Evolutionary conservation across 1,139 yeast species (phyloP).

Genomic region (Pichia terricola): DNA sequence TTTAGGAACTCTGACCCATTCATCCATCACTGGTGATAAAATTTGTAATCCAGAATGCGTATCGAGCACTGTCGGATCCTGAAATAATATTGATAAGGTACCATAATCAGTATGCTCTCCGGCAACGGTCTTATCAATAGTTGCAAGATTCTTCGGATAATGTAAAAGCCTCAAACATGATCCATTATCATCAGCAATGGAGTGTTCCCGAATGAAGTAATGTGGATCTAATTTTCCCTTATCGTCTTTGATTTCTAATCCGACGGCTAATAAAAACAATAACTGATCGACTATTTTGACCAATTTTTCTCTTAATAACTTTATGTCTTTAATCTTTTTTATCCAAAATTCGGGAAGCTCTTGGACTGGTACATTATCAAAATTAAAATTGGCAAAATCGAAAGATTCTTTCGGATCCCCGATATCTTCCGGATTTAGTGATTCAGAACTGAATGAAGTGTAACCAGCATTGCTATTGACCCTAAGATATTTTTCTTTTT

Average conservation of each 20-base stretch:
- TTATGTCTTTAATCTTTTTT: conserved; percentile 25
- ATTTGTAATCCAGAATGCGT: conserved; percentile 44
- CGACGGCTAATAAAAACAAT: conserved; percentile 36
- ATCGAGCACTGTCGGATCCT: conserved; percentile 37
- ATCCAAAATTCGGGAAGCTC: conserved; percentile 36
- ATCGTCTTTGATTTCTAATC: conserved; percentile 37
- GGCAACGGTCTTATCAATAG: conserved; percentile 28
- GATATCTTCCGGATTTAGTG: conserved; percentile 35
- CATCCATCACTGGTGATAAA: conserved; percentile 36
- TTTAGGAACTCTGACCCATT: conserved; percentile 46
- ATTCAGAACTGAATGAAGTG: conserved; percentile 42
- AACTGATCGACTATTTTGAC: conserved; percentile 32
- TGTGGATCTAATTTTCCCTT: conserved; percentile 23
- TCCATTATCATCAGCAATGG: conserved; percentile 35
- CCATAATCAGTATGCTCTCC: conserved; percentile 58
- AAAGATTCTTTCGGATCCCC: conserved; percentile 43
- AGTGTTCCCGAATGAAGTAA: conserved; percentile 41
- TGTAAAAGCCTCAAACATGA: conserved; percentile 43
- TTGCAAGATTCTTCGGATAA: conserved; percentile 34
- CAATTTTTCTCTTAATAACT: conserved; percentile 30
- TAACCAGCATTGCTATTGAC: conserved; percentile 40
- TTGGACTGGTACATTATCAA: conserved; percentile 28
- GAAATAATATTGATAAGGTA: conserved; percentile 38
- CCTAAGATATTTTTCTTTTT: conserved; percentile 31
- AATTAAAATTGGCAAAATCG: conserved; percentile 35